phyloP scores from a whole-genome alignment of 768 basidiomycete species.

The Pisolithus sp. region DNA sequence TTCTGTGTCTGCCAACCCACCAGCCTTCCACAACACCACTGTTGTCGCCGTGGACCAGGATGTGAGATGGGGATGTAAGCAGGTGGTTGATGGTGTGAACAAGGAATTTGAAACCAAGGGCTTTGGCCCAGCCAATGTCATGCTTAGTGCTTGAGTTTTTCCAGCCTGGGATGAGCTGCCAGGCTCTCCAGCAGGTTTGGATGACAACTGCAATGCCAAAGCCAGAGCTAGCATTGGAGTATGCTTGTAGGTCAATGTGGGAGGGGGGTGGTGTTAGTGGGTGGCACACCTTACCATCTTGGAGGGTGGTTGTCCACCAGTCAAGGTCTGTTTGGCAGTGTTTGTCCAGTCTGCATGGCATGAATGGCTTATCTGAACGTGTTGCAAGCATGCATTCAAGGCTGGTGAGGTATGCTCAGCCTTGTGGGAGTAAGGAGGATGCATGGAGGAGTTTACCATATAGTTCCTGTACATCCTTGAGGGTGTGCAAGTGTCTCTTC shows the following conservation, averaged over 20 bases:
- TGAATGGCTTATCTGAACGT: no score
- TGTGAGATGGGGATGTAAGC: background rate
- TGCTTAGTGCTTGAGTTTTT: background rate
- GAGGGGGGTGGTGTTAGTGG: constrained; percentile 3
- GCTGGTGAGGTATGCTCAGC: no score
- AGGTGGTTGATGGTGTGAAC: background rate
- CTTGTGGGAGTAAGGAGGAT: no score
- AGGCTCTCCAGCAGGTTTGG: constrained; percentile 17
- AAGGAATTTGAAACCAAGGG: constrained; percentile 13
- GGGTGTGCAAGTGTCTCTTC: no score
- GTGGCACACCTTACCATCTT: no score
- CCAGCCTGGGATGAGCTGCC: constrained; percentile 9
- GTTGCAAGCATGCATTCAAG: no score
- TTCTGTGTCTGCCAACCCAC: background rate
- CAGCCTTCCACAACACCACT: constrained; percentile 15
- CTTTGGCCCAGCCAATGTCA: constrained; percentile 8
- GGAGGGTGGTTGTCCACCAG: background rate
- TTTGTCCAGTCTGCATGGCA: no score
- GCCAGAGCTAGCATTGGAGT: no score
- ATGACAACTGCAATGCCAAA: constrained; percentile 13
- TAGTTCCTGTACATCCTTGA: no score
- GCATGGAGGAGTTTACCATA: no score
- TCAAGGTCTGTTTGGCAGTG: no score
- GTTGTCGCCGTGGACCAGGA: constrained; percentile 11
- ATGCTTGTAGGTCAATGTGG: constrained; percentile 1